Conservation (phyloP, 805 yeast species). For the Yarrowia yakushimensis region DNA sequence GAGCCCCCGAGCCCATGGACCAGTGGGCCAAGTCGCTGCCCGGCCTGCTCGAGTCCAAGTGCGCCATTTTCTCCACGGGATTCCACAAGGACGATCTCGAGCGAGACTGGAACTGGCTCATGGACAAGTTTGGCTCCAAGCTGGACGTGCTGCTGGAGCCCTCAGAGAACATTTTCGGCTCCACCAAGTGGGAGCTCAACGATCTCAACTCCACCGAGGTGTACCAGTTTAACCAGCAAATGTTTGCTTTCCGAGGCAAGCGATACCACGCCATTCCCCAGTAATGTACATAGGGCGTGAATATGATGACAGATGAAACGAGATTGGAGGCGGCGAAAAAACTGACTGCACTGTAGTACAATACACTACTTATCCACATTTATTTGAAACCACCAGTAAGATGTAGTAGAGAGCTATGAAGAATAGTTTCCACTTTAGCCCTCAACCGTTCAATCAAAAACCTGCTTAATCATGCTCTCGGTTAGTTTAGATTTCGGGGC, state of each 20-base stretch:
- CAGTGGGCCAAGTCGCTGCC: slow-evolving; percentile 83
- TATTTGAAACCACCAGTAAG: too few relatives aligned
- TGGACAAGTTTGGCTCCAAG: slow-evolving; percentile 63
- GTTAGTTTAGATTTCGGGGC: background rate
- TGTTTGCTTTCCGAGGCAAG: slow-evolving; percentile 94
- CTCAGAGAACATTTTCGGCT: slow-evolving; percentile 67
- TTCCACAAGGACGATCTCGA: slow-evolving; percentile 70
- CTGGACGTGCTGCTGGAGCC: slow-evolving; percentile 78
- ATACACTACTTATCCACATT: background rate
- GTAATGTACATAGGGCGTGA: slow-evolving; percentile 24
- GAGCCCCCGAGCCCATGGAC: slow-evolving; percentile 72
- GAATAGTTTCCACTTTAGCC: too few relatives aligned
- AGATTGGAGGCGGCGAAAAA: background rate
- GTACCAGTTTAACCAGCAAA: slow-evolving; percentile 83
- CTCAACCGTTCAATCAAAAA: background rate
- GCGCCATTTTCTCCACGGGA: slow-evolving; percentile 88
- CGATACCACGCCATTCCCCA: slow-evolving; percentile 77
- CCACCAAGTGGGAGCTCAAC: slow-evolving; percentile 92
- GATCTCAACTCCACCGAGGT: slow-evolving; percentile 90
- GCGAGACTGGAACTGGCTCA: slow-evolving; percentile 71
- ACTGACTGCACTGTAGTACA: background rate
- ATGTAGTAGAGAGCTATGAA: too few relatives aligned
- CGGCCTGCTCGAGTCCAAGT: slow-evolving; percentile 86
- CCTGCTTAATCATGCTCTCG: background rate
- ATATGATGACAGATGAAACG: background rate